These are phyloP conservation scores for Pseudogymnoascus sp. DNA, from an alignment of 2,329 filamentous ascomycete genomes.

Conservation along the genomic window DNA sequence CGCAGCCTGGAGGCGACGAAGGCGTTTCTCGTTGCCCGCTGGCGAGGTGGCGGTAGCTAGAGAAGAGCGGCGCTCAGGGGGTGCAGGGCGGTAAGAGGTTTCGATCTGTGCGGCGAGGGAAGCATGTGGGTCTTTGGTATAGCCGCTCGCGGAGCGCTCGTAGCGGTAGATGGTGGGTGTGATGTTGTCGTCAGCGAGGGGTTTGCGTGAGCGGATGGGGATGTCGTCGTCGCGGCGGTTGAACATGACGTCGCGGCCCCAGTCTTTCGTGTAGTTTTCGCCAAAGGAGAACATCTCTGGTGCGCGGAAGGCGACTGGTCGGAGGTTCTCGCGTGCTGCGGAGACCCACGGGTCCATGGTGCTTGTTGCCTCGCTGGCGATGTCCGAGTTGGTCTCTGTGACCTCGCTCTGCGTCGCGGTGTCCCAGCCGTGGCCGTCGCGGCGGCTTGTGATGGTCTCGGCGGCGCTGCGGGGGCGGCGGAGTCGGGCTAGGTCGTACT, in stretches of 20 bases:
- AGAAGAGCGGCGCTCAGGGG: slow-evolving; percentile 24
- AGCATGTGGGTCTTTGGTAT: neutral
- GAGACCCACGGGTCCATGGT: slow-evolving; percentile 15
- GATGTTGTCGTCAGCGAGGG: slow-evolving; percentile 11
- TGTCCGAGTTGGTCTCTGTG: slow-evolving; percentile 21
- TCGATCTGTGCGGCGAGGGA: slow-evolving; percentile 14
- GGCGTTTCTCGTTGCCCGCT: neutral
- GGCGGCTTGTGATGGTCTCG: slow-evolving; percentile 26
- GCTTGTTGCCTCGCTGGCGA: slow-evolving; percentile 12
- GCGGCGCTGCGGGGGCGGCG: slow-evolving; percentile 25
- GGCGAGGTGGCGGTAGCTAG: slow-evolving; percentile 16
- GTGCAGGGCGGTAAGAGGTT: slow-evolving; percentile 14
- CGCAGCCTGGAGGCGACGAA: neutral
- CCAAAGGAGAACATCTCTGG: slow-evolving; percentile 12
- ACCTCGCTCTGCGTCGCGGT: slow-evolving; percentile 24
- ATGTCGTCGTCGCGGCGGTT: slow-evolving; percentile 13
- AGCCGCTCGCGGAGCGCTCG: neutral
- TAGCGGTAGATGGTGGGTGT: slow-evolving; percentile 14
- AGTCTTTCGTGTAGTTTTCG: slow-evolving; percentile 14
- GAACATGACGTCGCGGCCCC: slow-evolving; percentile 23
- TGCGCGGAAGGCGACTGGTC: slow-evolving; percentile 12
- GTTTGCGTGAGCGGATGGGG: slow-evolving; percentile 16
- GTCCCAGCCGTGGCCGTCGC: slow-evolving; percentile 30
- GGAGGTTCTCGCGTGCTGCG: slow-evolving; percentile 9
- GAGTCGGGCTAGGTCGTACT: neutral